These are phyloP conservation scores for Aspergillus nanangensis DNA, from an alignment of 495 filamentous ascomycete genomes.

Conservation along the genomic window DNA sequence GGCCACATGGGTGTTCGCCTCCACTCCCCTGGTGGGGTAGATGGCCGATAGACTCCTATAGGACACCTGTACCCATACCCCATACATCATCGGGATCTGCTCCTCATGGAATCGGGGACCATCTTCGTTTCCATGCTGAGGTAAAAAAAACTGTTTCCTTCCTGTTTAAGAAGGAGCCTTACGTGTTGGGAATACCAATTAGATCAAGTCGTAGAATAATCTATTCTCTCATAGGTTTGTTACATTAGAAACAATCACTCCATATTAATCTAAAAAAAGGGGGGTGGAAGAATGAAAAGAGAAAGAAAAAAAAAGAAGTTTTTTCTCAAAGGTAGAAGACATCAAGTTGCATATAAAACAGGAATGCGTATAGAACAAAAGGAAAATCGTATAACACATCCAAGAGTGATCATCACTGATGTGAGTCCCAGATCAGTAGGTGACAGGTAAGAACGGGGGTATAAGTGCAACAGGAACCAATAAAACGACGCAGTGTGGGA, in stretches of 20 bases:
- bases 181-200: too few relatives aligned
- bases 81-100: background rate
- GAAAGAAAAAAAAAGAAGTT: too few relatives aligned
- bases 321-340: slow-evolving; percentile 1
- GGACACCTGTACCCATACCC: background rate
- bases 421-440: slow-evolving; percentile 6
- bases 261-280: background rate
- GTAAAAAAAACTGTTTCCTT: background rate
- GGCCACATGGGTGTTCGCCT: background rate
- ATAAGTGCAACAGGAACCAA: slow-evolving; percentile 8
- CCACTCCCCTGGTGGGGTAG: too few relatives aligned
- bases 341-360: too few relatives aligned
- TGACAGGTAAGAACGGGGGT: slow-evolving; percentile 8
- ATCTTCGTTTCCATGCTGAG: background rate
- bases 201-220: background rate
- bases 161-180: background rate
- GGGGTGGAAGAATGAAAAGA: background rate
- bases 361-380: slow-evolving; percentile 7
- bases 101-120: background rate
- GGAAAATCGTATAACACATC: slow-evolving; percentile 9
- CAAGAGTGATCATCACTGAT: background rate
- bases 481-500: background rate
- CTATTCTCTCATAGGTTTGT: background rate
- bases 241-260: background rate
- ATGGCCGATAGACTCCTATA: too few relatives aligned